Base-by-base conservation (phyloP, 139 green algal genomes). In the Axilococcus clingmanii region DNA sequence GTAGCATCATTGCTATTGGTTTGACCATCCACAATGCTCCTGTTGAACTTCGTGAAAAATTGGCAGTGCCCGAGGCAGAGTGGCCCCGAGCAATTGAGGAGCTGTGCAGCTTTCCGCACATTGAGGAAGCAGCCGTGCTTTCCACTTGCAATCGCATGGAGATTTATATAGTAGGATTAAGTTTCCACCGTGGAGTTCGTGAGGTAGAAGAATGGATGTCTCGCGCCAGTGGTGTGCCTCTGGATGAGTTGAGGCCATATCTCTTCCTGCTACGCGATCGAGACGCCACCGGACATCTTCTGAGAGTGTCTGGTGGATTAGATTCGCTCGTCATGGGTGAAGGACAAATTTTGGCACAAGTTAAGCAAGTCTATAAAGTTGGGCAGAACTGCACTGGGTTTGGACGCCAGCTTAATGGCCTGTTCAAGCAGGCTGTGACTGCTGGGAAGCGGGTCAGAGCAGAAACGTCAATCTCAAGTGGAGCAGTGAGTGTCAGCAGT, bases 131-230 rank as follows among this genome's bases (percentile, higher is more conserved):
- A 1, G 92, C 68, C 4, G 83, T 98, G 25, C 73, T 99, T 25
- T 94, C 82, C 23, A 99, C 93, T 17, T 99, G 93, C 81, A 99
- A 99, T 75, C 82, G 93, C 41, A 94, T 99, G 88, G 93, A 99
- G 77, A 74, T 99, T 5, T 98, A 98, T 52, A 79, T 94, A 4
- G 83, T 96, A n/a, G 93, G 74, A 2, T 69, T 96, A 7, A 89
- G 75, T 19, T 97, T 83, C 76, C 84, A 99, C 70, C 62, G 90
- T 7, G 90, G 86, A 28, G 87, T 95, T 24, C 68, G 80, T 5
- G 90, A 99, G 75, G 83, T 98, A 1, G 91, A 96, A 67, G 89
- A 98, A 54, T 99, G 93, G 93, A 90, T 99, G 71, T 86, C 61
- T n/a, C 73, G 75, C 16, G 82, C 80, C 16, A 85, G 66, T 37